Percentiles rank a stretch among this genome's conserved stretches.
Evolutionary conservation across 202 grass and related monocot species (phyloP).

Genomic region (Setaria italica): DNA sequence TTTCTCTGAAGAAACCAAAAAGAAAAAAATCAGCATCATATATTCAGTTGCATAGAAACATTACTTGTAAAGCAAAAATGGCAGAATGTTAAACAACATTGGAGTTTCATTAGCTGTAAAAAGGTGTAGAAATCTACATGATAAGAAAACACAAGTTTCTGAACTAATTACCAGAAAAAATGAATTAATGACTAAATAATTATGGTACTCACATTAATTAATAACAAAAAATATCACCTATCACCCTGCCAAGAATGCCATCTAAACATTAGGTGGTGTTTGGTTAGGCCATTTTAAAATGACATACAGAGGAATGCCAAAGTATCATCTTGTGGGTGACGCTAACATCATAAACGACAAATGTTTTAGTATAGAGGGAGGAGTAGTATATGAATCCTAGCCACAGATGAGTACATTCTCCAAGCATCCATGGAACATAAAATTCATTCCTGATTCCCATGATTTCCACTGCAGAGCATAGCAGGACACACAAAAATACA

Average conservation of each 20-base stretch:
- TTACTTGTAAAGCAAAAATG: constrained; percentile 4
- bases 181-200: neutral
- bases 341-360: neutral
- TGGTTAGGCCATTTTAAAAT: neutral
- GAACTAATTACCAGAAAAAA: neutral
- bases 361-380: neutral
- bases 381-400: neutral
- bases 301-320: neutral
- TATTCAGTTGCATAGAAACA: constrained; percentile 17
- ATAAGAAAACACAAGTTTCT: neutral
- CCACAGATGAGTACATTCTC: neutral
- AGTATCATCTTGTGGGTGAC: neutral
- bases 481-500: constrained; percentile 25
- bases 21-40: constrained; percentile 24
- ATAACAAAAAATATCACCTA: neutral
- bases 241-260: neutral
- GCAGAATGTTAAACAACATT: neutral
- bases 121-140: neutral
- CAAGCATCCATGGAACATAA: neutral
- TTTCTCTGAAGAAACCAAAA: constrained; percentile 58
- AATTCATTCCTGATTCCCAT: neutral
- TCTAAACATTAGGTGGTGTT: neutral
- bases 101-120: neutral
- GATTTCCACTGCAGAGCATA: neutral
- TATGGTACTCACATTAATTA: neutral